Evolutionary conservation across 2,329 filamentous ascomycete genomes (phyloP), one percentile per base, ranked within the genome.

Genomic region (Macrophomina phaseolina): DNA sequence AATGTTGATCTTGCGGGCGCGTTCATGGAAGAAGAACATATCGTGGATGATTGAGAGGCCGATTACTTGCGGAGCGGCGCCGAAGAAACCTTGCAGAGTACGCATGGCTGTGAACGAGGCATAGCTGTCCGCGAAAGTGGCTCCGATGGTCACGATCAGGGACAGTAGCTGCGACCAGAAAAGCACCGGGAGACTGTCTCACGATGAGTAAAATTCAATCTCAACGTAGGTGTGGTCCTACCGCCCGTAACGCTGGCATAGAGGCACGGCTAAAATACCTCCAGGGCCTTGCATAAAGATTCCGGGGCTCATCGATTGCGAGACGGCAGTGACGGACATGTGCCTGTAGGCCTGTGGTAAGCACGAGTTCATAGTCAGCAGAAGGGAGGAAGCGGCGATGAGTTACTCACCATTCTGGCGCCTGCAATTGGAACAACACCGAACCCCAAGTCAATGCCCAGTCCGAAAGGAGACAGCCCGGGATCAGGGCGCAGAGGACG

Each of bases 191-290:
- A 73, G 66, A n/a, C 70, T 67, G 12, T 36, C 5, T 56, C 52
- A n/a, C 34, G 5, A 38, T 53, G 45, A 48, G 65, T 63, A 7
- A 38, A 40, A 48, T 45, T 2, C 12, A 23, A 14, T 48, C 23
- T 18, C 2, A 4, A 1, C 7, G 40, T n/a, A 14, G 14, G 40
- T 30, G 36, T 52, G 8, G 23, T 11, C 18, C 70, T 69, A 75
- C 80, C 80, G 73, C 69, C 80, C 79, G 68, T 78, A 80, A 1
- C 77, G 76, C 66, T 80, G 76, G 52, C 79, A 78, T 1, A 74
- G 46, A 3, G 73, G 70, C 14, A 76, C 71, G 23, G 71, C 70
- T 11, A 74, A 45, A 1, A 75, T 40, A 42, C 73, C 72, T 8
- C 73, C 71, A 16, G 70, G 68, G 7, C 68, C 72, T 42, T 70